These are phyloP conservation scores for Onygenales sp. DNA, from an alignment of 2,329 filamentous ascomycete genomes.

Conservation along the genomic window DNA sequence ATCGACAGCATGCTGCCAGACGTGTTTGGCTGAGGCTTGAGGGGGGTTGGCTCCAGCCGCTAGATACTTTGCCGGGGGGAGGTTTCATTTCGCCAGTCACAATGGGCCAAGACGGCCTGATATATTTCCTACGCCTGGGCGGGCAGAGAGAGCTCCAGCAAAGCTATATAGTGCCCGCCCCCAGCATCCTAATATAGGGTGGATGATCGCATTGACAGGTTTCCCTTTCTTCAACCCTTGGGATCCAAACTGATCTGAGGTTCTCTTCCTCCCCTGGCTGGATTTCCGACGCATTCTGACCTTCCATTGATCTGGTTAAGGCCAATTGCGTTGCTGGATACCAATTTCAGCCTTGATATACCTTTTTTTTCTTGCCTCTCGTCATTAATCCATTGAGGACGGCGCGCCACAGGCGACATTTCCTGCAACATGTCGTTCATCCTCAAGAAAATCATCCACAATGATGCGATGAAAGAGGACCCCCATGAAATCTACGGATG, in stretches of 20 bases:
- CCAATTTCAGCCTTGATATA: background rate
- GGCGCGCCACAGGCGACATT: background rate
- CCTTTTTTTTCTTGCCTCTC: background rate
- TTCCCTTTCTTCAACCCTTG: background rate
- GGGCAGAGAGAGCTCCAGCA: background rate
- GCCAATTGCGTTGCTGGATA: background rate
- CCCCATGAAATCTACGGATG: constrained; percentile 61
- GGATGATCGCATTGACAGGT: background rate
- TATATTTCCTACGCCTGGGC: constrained; percentile 10
- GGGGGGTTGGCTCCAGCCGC: no score
- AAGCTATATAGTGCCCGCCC: background rate
- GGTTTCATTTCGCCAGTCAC: no score
- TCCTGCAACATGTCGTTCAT: constrained; percentile 31
- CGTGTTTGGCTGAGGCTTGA: no score
- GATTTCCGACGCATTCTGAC: background rate
- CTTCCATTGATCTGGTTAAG: background rate
- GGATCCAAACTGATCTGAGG: background rate
- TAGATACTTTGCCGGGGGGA: no score
- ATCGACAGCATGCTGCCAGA: no score
- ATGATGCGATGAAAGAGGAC: constrained; percentile 61
- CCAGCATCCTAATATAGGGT: background rate
- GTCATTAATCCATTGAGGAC: no score
- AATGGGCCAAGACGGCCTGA: background rate
- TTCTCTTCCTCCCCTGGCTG: background rate
- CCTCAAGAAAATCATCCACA: constrained; percentile 51